These are phyloP conservation scores for Mycocentrospora acerina DNA, from an alignment of 2,329 filamentous ascomycete genomes.

Conservation along the genomic window DNA sequence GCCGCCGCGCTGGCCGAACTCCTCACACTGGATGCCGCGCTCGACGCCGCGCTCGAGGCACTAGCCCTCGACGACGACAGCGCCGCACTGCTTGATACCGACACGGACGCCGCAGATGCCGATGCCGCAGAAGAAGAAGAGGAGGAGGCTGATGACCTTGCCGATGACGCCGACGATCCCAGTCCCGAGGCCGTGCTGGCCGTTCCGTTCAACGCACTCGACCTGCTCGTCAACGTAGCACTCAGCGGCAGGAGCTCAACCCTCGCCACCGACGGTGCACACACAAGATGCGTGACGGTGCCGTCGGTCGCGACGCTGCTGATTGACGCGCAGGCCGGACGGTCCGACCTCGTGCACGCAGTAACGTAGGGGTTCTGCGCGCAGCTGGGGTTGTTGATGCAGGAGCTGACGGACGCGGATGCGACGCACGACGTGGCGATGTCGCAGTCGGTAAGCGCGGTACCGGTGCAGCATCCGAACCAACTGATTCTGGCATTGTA, in stretches of 20 bases:
- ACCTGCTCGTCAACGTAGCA: not conserved
- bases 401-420: constrained; percentile 9
- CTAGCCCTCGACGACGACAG: not conserved
- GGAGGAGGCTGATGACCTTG: not conserved
- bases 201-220: not conserved
- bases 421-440: constrained; percentile 15
- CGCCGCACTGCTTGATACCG: too few species aligned
- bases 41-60: not conserved
- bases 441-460: constrained; percentile 5
- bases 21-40: constrained; percentile 2
- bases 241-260: constrained; percentile 6
- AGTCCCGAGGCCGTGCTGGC: not conserved
- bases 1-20: not conserved
- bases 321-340: constrained; percentile 13
- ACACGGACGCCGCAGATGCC: not conserved
- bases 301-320: constrained; percentile 2
- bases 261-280: constrained; percentile 7
- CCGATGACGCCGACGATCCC: not conserved
- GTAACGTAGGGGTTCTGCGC: constrained; percentile 9
- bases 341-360: constrained; percentile 10
- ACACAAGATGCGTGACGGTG: constrained; percentile 14
- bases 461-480: constrained; percentile 23
- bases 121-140: too few species aligned
- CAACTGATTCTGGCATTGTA: constrained; percentile 12
- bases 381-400: constrained; percentile 10